Evolutionary conservation across 495 filamentous ascomycete genomes (phyloP), one percentile per base, ranked within the genome.

Genomic region (Chaetomidium leptoderma): DNA sequence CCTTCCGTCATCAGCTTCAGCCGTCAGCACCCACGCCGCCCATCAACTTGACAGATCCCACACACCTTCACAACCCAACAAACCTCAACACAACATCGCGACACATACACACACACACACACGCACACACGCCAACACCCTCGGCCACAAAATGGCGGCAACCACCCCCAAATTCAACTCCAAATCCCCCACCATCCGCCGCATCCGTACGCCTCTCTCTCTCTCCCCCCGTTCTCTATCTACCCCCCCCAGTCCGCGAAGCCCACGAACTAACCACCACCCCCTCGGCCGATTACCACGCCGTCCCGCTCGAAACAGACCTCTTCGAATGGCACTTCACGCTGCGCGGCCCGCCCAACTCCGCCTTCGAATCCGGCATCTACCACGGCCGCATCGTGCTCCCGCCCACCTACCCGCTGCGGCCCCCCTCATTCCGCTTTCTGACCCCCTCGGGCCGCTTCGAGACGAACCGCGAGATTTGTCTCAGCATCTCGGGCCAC

Each of bases 291-390:
- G 89, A 92, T 74, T 91, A 89, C 74, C 82, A 86, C 65, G 93
- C 93, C 43, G 68, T 80, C 3, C 93, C 93, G 2, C 81, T 91
- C 62, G 90, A 96, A 65, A 74, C 81, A 45, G 90, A 96, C 75
- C 87, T 98, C 59, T 95, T 96, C 77, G 92, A 97, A 76, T 98
- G 93, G 93, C 93, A 98, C 81, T 98, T 98, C 81, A 98, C 93
- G 0, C 75, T 98, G n/a, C 83, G 84, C 47, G 93, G 93, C 1
- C 93, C 93, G 0, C 93, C 93, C 0, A 76, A 80, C 10, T 87
- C 89, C 21, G 80, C 87, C 30, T 98, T 92, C 78, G 78, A 83
- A 19, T 63, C 67, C 9, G 93, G 93, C 23, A 80, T 95, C 64
- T 98, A 98, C 78, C 93, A 98, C 75, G 93, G 93, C 43, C 90